Evolutionary conservation across 2,329 filamentous ascomycete genomes (phyloP), one percentile per base, ranked within the genome.

Genomic region (Aspergillus neoniger): DNA sequence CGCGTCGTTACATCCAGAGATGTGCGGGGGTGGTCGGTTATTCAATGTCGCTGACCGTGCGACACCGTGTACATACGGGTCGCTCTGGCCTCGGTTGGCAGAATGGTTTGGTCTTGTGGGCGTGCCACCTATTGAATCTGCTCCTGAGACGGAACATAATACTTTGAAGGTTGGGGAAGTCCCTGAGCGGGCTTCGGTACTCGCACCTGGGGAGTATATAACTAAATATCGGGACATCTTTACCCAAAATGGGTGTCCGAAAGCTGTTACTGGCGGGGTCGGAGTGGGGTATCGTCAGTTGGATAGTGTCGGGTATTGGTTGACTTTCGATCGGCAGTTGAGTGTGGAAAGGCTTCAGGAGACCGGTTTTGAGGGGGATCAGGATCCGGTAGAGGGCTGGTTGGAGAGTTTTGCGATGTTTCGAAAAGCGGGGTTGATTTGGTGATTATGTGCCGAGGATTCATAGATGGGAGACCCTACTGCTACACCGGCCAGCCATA

Each of bases 321-420:
- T 83, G 53, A 77, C 75, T 5, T 82, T 83, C 62, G 80, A 83
- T 61, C 73, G 81, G 23, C 78, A 82, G 54, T 67, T 83, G 64
- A 80, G 78, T 57, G 66, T 80, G 51, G 70, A 76, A 23, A 77
- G 72, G 30, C 67, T 82, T 12, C 72, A 76, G 19, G 68, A 67
- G 7, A 68, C 74, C 4, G 79, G 78, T 1, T 83, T 81, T 53
- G 67, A 63, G 4, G 77, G 75, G 36, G 71, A 80, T 51, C 72
- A 67, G 28, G 66, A 75, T 21, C 80, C 76, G 0, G 65, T 73
- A 9, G 68, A 74, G 21, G 77, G 76, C 4, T 82, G 80, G 80
- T 63, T 79, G 49, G 72, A 77, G 47, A 74, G 76, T 0, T 81
- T 83, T 66, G 73, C 76, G 59, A 72, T 71, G 54, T 79, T 82